Evolutionary conservation across 208 protist genomes (phyloP).

Genomic region (Trypanosoma lewisi): DNA sequence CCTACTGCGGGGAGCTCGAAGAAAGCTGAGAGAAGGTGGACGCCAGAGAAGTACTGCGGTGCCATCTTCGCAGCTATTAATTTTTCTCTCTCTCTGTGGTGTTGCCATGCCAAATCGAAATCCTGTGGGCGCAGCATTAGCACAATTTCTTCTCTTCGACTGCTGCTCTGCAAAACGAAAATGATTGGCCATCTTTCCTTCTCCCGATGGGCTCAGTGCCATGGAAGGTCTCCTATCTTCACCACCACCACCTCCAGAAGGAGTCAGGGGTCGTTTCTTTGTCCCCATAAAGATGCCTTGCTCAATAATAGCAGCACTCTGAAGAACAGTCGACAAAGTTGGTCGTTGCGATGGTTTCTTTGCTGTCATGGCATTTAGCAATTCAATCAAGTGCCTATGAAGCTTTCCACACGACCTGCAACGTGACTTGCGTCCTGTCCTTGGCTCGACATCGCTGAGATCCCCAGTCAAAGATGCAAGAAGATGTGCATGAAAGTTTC

Average conservation of each 20-base stretch:
- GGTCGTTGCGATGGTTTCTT: constrained; percentile 25
- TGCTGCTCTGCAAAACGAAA: not conserved
- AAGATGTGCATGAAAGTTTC: constrained; percentile 6
- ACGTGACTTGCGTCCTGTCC: constrained; percentile 7
- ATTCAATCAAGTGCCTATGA: constrained; percentile 34
- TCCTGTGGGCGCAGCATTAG: not conserved
- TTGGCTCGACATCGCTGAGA: not conserved
- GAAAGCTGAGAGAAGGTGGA: constrained; percentile 34
- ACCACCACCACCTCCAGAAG: not conserved
- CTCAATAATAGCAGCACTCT: constrained; percentile 33
- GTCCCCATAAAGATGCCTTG: constrained; percentile 20
- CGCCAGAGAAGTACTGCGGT: constrained; percentile 27
- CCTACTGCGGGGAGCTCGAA: constrained; percentile 1
- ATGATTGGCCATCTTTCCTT: not conserved
- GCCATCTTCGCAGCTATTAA: not conserved
- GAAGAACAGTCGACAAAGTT: constrained; percentile 23
- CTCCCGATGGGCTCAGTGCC: not conserved
- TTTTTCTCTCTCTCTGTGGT: not conserved
- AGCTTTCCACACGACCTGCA: constrained; percentile 38
- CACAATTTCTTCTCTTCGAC: not conserved
- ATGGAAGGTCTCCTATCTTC: not conserved
- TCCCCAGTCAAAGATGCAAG: constrained; percentile 4
- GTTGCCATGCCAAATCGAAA: constrained; percentile 4
- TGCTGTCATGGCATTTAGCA: constrained; percentile 39
- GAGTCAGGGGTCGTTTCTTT: not conserved